A percentile compares a stretch with the other conserved stretches of the same genome.
These are phyloP conservation scores for Xerocomus brunneocitrinus DNA, from an alignment of 768 basidiomycete species.

Conservation along the genomic window DNA sequence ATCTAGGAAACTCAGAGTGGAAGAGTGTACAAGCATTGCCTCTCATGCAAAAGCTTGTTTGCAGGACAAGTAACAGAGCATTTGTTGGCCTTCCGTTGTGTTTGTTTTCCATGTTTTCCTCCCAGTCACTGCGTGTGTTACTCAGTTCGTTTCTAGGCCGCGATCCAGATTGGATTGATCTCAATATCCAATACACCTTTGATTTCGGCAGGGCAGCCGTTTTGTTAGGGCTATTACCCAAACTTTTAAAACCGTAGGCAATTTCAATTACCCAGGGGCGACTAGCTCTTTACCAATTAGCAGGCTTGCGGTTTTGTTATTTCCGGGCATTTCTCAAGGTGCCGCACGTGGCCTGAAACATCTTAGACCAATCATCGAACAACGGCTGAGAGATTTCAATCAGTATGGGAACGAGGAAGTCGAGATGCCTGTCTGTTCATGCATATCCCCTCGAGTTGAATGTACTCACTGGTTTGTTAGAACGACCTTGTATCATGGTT, in stretches of 20 bases:
- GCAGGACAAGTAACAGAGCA: slow-evolving; percentile 40
- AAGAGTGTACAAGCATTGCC: slow-evolving; percentile 23
- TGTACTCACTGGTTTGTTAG: slow-evolving; percentile 10
- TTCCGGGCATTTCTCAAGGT: slow-evolving; percentile 2
- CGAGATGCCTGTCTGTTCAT: slow-evolving; percentile 3
- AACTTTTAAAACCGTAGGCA: slow-evolving; percentile 30
- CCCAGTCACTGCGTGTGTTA: not conserved
- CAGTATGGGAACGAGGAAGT: not conserved
- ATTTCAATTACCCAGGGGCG: accelerated
- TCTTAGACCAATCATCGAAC: slow-evolving; percentile 29
- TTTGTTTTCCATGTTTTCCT: slow-evolving; percentile 16
- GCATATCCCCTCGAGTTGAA: not conserved
- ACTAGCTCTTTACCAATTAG: accelerated
- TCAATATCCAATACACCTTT: slow-evolving; percentile 27
- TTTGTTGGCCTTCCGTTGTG: slow-evolving; percentile 48
- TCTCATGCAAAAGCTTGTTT: slow-evolving; percentile 32
- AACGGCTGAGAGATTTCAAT: slow-evolving; percentile 10
- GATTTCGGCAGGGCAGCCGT: slow-evolving; percentile 18
- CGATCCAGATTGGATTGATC: slow-evolving; percentile 3
- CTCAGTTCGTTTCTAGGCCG: slow-evolving; percentile 1
- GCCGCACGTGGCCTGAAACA: slow-evolving; percentile 3
- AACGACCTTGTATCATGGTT: slow-evolving; percentile 34
- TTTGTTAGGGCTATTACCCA: slow-evolving; percentile 30
- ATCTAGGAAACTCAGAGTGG: slow-evolving; percentile 34
- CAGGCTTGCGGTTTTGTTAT: slow-evolving; percentile 17